Evolutionary conservation across 139 green algal genomes (phyloP).

Genomic region (Chlamydomonas sphaeroides): DNA sequence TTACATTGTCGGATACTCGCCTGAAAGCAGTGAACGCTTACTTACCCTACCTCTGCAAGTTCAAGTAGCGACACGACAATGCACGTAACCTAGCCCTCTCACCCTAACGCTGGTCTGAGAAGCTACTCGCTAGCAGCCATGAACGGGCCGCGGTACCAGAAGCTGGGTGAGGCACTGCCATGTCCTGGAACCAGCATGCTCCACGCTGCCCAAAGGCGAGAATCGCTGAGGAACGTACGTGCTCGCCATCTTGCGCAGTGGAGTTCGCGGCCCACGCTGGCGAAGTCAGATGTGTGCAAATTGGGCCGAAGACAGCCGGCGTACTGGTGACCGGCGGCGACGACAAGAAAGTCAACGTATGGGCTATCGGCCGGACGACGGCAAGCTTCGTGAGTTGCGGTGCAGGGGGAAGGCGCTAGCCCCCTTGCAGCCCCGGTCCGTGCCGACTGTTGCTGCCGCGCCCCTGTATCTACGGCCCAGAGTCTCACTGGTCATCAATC

Average conservation of each 20-base stretch:
- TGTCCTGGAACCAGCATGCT: too few species aligned
- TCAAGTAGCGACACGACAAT: too few species aligned
- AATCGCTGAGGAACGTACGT: too few species aligned
- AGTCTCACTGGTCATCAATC: conserved; percentile 74
- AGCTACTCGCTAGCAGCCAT: too few species aligned
- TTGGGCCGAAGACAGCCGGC: conserved; percentile 75
- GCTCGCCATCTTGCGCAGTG: conserved; percentile 60
- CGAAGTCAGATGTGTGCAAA: conserved; percentile 81
- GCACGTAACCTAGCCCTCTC: neutral
- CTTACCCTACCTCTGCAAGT: too few species aligned
- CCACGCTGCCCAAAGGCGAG: too few species aligned
- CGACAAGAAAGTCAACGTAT: conserved; percentile 92
- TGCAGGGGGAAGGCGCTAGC: too few species aligned
- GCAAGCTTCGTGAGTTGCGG: conserved; percentile 57
- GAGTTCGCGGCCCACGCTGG: conserved; percentile 83
- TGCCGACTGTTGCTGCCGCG: too few species aligned
- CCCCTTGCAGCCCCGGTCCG: too few species aligned
- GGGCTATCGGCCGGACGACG: conserved; percentile 77
- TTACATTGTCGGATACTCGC: too few species aligned
- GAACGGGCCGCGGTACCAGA: conserved; percentile 27
- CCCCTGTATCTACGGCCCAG: conserved; percentile 51
- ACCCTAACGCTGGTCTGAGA: neutral
- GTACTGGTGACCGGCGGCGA: conserved; percentile 89
- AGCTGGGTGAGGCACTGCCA: conserved; percentile 47
- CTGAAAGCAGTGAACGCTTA: too few species aligned